These are phyloP conservation scores for Penicillium palitans DNA, from an alignment of 2,329 filamentous ascomycete genomes.

Conservation along the genomic window DNA sequence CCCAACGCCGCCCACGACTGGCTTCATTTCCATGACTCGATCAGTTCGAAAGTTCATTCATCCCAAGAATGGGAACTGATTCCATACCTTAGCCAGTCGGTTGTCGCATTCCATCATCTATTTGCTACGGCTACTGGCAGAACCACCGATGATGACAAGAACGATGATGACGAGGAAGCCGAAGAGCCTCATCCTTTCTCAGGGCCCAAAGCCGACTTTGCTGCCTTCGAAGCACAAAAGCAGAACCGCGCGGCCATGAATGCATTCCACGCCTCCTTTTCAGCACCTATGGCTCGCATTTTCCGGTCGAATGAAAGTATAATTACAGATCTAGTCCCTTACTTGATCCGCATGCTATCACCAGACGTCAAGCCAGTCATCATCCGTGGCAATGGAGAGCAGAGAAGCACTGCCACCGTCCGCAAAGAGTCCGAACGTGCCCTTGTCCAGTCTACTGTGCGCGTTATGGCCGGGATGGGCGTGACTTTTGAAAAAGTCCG, in stretches of 20 bases:
- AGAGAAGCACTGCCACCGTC: slow-evolving; percentile 74
- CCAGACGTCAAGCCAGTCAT: slow-evolving; percentile 91
- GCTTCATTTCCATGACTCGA: slow-evolving; percentile 87
- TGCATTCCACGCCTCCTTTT: slow-evolving; percentile 69
- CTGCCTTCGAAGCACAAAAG: slow-evolving; percentile 77
- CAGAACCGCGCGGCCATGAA: slow-evolving; percentile 73
- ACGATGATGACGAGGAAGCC: slow-evolving; percentile 46
- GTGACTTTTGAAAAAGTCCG: slow-evolving; percentile 77
- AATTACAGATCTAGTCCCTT: slow-evolving; percentile 80
- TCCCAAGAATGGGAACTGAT: slow-evolving; percentile 90
- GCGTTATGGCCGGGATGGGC: slow-evolving; percentile 78
- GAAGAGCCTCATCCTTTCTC: slow-evolving; percentile 70
- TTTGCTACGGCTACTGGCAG: slow-evolving; percentile 72
- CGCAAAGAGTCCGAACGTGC: slow-evolving; percentile 80
- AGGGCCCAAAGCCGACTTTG: slow-evolving; percentile 77
- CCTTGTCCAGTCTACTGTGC: slow-evolving; percentile 77
- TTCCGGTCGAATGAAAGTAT: slow-evolving; percentile 80
- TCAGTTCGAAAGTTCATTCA: slow-evolving; percentile 75
- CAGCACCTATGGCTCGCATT: slow-evolving; percentile 68
- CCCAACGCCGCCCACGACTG: slow-evolving; percentile 87
- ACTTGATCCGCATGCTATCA: slow-evolving; percentile 77
- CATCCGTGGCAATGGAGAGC: slow-evolving; percentile 67
- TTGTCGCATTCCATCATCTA: slow-evolving; percentile 86
- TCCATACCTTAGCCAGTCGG: slow-evolving; percentile 81
- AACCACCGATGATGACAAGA: slow-evolving; percentile 47